phyloP scores from a whole-genome alignment of 169 alveolate genomes.

The Blepharisma undulans region DNA sequence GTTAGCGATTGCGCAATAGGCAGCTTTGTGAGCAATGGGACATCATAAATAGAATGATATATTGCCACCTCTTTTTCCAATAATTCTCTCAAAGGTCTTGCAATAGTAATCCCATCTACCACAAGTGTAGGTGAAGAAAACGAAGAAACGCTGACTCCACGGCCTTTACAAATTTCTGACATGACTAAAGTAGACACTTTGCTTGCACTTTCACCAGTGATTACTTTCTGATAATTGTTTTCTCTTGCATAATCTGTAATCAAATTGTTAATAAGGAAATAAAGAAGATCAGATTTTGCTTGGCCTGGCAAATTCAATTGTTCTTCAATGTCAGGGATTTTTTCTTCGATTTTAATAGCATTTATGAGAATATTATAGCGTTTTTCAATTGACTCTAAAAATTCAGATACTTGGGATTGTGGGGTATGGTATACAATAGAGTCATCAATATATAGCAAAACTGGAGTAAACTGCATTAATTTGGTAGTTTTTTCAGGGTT shows the following conservation, averaged over 20 bases:
- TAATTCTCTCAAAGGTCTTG: constrained; percentile 5
- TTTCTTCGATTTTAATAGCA: not conserved
- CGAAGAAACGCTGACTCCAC: not conserved
- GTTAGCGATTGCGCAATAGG: not conserved
- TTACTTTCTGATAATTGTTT: not conserved
- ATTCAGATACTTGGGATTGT: not conserved
- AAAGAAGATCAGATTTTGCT: not conserved
- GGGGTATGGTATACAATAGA: not conserved
- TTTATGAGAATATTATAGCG: not conserved
- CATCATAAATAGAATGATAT: not conserved
- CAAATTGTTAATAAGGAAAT: not conserved
- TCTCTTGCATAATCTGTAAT: not conserved
- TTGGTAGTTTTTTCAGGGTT: constrained; percentile 27
- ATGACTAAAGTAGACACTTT: not conserved
- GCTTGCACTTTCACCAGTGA: constrained; percentile 24
- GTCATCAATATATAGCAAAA: constrained; percentile 8
- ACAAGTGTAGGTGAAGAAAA: not conserved
- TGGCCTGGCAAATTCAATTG: not conserved
- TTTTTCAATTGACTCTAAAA: not conserved
- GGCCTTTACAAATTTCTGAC: constrained; percentile 24
- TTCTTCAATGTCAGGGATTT: not conserved
- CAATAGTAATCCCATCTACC: not conserved
- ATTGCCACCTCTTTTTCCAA: constrained; percentile 20
- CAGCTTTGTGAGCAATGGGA: not conserved
- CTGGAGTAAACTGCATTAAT: constrained; percentile 19